These are phyloP conservation scores for Amaranthus cruentus DNA, from an alignment of 148 eudicot genomes.

Conservation along the genomic window DNA sequence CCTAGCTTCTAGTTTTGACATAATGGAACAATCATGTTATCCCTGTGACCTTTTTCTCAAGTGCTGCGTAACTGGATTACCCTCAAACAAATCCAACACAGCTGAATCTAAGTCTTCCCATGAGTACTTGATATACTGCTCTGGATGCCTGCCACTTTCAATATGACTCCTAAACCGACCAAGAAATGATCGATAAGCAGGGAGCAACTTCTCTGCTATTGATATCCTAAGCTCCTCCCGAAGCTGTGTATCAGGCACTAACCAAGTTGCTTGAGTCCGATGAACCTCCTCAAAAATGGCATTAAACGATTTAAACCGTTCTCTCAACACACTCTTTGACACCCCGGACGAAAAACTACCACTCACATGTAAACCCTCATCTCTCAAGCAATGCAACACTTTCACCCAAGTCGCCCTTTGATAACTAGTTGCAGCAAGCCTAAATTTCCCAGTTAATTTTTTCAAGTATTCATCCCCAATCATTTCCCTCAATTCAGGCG, in stretches of 20 bases:
- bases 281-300: slow-evolving; percentile 84
- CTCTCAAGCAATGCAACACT: slow-evolving; percentile 72
- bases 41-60: slow-evolving; percentile 60
- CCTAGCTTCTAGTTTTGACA: slow-evolving; percentile 36
- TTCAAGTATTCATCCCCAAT: slow-evolving; percentile 65
- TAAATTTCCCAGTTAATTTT: slow-evolving; percentile 52
- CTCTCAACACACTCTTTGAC: slow-evolving; percentile 66
- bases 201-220: slow-evolving; percentile 67
- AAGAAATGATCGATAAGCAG: slow-evolving; percentile 75
- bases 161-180: slow-evolving; percentile 69
- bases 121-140: slow-evolving; percentile 69
- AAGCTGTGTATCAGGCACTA: slow-evolving; percentile 67
- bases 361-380: slow-evolving; percentile 77
- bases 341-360: slow-evolving; percentile 70
- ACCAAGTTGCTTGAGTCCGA: slow-evolving; percentile 66
- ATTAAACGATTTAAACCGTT: slow-evolving; percentile 74
- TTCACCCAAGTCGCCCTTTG: slow-evolving; percentile 61
- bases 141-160: slow-evolving; percentile 77
- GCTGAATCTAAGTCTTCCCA: slow-evolving; percentile 73
- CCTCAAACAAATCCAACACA: slow-evolving; percentile 81
- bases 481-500: slow-evolving; percentile 62
- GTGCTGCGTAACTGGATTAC: slow-evolving; percentile 61
- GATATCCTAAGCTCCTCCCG: slow-evolving; percentile 76
- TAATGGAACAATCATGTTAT: slow-evolving; percentile 11
- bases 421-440: slow-evolving; percentile 59